These are phyloP conservation scores for Rhinocladiella similis DNA, from an alignment of 2,329 filamentous ascomycete genomes.

Conservation along the genomic window DNA sequence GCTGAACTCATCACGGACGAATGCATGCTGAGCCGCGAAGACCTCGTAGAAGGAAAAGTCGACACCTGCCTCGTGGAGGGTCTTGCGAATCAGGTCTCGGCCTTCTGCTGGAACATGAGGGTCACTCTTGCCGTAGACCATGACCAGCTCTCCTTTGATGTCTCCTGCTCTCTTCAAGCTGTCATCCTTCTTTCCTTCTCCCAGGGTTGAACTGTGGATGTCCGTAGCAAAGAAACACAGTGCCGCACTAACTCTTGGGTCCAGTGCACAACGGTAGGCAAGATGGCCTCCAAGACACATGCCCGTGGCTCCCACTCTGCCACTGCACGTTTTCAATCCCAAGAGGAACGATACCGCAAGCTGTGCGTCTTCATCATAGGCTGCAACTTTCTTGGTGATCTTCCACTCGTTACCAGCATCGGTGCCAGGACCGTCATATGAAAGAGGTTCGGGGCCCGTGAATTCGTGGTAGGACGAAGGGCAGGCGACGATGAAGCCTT, in stretches of 20 bases:
- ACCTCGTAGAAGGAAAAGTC: conserved; percentile 83
- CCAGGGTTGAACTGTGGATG: conserved; percentile 77
- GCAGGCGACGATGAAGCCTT: conserved; percentile 90
- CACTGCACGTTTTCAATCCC: conserved; percentile 74
- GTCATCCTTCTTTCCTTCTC: conserved; percentile 65
- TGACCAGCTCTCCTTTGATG: conserved; percentile 75
- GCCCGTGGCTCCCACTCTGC: conserved; percentile 74
- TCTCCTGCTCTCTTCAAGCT: conserved; percentile 60
- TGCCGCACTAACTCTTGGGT: conserved; percentile 71
- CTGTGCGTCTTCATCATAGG: conserved; percentile 79
- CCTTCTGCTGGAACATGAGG: conserved; percentile 84
- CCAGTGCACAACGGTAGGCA: conserved; percentile 71
- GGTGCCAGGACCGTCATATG: conserved; percentile 85
- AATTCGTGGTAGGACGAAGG: conserved; percentile 94
- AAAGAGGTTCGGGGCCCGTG: conserved; percentile 75
- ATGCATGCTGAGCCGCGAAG: conserved; percentile 93
- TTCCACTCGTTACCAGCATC: conserved; percentile 87
- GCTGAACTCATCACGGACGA: conserved; percentile 87
- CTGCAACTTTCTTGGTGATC: conserved; percentile 74
- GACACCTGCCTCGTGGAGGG: conserved; percentile 73
- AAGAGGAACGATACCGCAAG: conserved; percentile 70
- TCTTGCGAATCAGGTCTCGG: conserved; percentile 78
- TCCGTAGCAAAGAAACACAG: conserved; percentile 94
- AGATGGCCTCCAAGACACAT: conserved; percentile 96
- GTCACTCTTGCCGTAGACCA: conserved; percentile 92